Evolutionary conservation across 73 alveolate genomes (phyloP), one percentile per base, ranked within the genome.

Genomic region (Paramecium sexaurelia): DNA sequence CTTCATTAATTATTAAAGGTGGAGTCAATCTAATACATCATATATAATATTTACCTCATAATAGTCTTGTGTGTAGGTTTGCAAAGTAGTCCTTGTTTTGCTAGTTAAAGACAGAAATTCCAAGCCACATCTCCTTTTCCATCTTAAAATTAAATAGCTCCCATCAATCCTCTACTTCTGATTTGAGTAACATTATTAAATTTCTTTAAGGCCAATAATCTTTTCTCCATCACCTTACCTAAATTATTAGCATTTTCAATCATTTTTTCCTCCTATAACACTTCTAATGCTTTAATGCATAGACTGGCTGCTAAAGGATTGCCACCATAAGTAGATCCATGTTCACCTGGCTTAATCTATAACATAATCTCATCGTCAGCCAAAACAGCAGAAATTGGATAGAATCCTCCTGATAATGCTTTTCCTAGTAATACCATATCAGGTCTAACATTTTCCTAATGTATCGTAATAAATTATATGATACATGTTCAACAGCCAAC

Each of bases 281-380:
- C 96, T 78, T 95, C 84, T 39, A 96, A 51, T 19, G 98, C 95
- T 26, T 75, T 86, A 15, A 61, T 43, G 55, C 90, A 94, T 32
- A 92, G 84, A 84, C 71, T 85, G 69, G 95, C 92, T 2, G 98
- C 98, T 29, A 97, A 91, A 1, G 99, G 98, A 92, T 93, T 96
- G 5, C 99, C 99, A 15, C 99, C 99, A 75, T 92, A 97, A 33
- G 99, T 97, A 47, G 97, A 86, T 39, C 99, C 99, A 89, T 97
- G 99, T 67, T 94, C 98, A 10, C 99, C 99, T 11, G 98, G 96
- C 41, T 92, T 94, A 43, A 95, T 94, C 55, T 66, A 51, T 66
- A 85, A 68, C 99, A 95, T 96, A 33, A 95, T 89, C 57, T 95
- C 96, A 85, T 95, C 96, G 40, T 97, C 95, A 20, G 98, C 95